Evolutionary conservation across 2,329 filamentous ascomycete species (phyloP).

Genomic region (Claviceps fusiformis): DNA sequence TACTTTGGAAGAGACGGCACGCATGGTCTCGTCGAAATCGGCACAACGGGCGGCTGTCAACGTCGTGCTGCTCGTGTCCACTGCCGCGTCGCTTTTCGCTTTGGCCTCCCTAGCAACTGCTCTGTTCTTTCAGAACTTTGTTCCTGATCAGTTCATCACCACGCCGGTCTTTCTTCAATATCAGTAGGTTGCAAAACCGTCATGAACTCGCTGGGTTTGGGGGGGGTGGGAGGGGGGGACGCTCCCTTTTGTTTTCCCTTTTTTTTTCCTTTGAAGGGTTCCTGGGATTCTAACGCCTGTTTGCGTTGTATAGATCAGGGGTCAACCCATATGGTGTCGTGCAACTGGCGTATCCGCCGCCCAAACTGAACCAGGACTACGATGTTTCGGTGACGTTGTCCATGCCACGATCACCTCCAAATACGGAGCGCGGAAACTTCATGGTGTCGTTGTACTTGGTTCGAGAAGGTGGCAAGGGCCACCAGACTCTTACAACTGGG

Average conservation of each 20-base stretch:
- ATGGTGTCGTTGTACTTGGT: conserved; percentile 75
- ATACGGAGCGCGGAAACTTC: conserved; percentile 75
- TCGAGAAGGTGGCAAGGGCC: conserved; percentile 14
- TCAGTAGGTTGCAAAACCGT: conserved; percentile 28
- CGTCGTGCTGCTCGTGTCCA: conserved; percentile 28
- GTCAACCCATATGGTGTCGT: conserved; percentile 39
- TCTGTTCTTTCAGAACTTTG: conserved; percentile 41
- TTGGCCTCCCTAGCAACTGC: conserved; percentile 35
- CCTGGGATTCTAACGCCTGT: conserved; percentile 5
- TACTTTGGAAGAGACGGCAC: conserved; percentile 21
- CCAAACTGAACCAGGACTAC: conserved; percentile 67
- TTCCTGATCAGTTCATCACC: conserved; percentile 40
- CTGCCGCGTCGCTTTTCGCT: conserved; percentile 30
- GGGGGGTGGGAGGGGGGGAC: neutral
- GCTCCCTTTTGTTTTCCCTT: neutral
- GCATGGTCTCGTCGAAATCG: conserved; percentile 33
- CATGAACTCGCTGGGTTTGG: no score
- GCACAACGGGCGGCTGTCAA: conserved; percentile 37
- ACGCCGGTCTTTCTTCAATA: conserved; percentile 45
- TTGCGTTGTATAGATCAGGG: conserved; percentile 24
- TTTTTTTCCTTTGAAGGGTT: neutral
- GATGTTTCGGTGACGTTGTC: conserved; percentile 64
- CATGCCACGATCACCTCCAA: conserved; percentile 65
- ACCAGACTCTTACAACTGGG: neutral
- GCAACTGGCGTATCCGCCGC: conserved; percentile 30